Evolutionary conservation across 805 yeast genomes (phyloP), one percentile per base, ranked within the genome.

Genomic region (Saturnispora silvae): DNA sequence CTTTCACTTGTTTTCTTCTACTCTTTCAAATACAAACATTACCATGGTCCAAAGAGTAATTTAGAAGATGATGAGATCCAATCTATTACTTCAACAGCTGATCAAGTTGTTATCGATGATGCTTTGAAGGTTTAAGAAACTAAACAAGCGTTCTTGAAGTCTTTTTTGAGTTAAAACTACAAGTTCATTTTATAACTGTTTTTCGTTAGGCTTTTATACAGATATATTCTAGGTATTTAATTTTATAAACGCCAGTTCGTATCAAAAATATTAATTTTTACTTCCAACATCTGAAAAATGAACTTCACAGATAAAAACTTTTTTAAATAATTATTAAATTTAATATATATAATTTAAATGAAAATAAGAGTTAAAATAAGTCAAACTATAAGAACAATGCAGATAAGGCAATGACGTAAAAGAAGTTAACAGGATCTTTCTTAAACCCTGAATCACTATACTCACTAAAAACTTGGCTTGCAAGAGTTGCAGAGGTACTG

Each of bases 41-140:
- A 41, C 34, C 48, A 45, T 27, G 58, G 58, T 25, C 60, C 57
- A 37, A 42, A 42, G 41, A 43, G 51, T 24, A 54, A 47, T 22
- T 45, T 46, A 33, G 33, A 34, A 13, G 48, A 41, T 33, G 41
- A 34, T 20, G 13, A 19, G 1, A 23, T 39, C 10, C 28, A 32
- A 6, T 38, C 31, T 7, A 40, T 35, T 35, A 28, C 38, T 30
- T 33, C 44, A 11, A 41, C 40, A 3, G n/a, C n/a, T n/a, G 43
- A 40, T 15, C 30, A 35, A 15, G 32, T 33, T 14, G 14, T 16
- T 20, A 30, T 35, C 14, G 34, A 35, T 19, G 22, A 20, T 4
- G 24, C 18, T 6, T 13, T 32, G 16, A 33, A 37, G 20, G 33
- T 32, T n/a, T 36, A 17, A 29, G n/a, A 7, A n/a, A 10, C 3